Evolutionary conservation across 2,329 filamentous ascomycete species (phyloP), one percentile per base, ranked within the genome.

Genomic region (Delphinella strobiligena): DNA sequence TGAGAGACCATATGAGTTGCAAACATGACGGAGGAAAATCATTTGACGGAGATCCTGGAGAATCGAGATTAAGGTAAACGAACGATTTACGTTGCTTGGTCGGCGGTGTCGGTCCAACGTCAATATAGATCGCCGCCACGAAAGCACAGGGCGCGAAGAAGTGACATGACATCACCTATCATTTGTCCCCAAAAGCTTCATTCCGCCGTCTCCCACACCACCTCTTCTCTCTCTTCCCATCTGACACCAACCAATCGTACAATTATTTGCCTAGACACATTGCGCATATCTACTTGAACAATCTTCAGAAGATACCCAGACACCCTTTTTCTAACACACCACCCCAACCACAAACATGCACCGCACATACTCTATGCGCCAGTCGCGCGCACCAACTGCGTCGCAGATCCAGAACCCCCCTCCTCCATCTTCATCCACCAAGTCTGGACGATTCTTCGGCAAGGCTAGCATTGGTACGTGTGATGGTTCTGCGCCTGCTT

Each of bases 311-410:
- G 7, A 27, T 7, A 7, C 22, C 22, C 7, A 27, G 7, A 27
- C 22, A 27, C n/a, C n/a, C n/a, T 27, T 27, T 27, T 27, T 7
- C 4, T 5, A 29, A 16, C n/a, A 24, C 15, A 14, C 7, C 9
- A 10, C 19, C 18, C 31, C 18, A 7, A 33, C 34, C 39, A 34
- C 45, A 49, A 59, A 34, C 44, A 98, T 98, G 89, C 91, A 98
- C 76, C 87, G 89, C 63, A 95, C 91, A 50, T 98, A 96, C 64
- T 94, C 87, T 55, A 93, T 95, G 91, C 88, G 91, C 80, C 83
- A 93, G 67, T 82, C 84, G 65, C 81, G 91, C 74, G 86, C 86
- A 64, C 91, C 91, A 36, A 98, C 91, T 50, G 91, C 91, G 58
- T 93, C 87, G 58, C 78, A 85, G 61, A 71, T 83, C 46, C 73